Evolutionary conservation across 2,329 filamentous ascomycete genomes (phyloP).

Genomic region (Ceratocystis colombiana): DNA sequence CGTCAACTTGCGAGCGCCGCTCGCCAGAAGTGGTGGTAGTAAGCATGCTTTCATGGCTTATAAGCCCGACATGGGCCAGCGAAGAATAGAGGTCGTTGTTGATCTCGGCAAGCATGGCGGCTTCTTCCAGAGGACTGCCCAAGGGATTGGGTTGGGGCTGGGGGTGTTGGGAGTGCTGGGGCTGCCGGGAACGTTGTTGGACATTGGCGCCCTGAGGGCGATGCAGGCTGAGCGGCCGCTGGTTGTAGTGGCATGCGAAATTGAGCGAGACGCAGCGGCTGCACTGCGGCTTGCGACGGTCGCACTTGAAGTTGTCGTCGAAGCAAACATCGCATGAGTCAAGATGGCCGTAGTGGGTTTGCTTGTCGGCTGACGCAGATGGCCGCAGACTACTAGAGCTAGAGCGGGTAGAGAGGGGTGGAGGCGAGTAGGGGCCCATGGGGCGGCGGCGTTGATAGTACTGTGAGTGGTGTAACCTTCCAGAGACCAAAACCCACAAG

Average conservation of each 20-base stretch:
- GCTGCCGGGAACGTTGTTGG: background rate
- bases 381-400: conserved; percentile 9
- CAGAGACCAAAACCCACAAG: conserved; percentile 70
- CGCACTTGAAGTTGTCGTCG: conserved; percentile 3
- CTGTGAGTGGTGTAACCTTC: conserved; percentile 53
- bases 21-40: background rate
- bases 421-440: conserved; percentile 1
- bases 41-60: background rate
- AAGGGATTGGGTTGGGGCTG: background rate
- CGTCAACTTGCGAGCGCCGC: background rate
- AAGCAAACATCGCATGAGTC: conserved; percentile 12
- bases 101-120: conserved; percentile 2
- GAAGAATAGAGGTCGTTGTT: conserved; percentile 8
- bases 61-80: background rate
- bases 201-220: background rate
- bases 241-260: conserved; percentile 6
- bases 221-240: background rate
- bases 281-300: conserved; percentile 9
- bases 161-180: background rate
- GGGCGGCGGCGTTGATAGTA: background rate
- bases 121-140: background rate
- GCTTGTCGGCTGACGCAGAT: background rate
- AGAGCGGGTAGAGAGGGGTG: conserved; percentile 11
- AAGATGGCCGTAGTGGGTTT: background rate
- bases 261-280: conserved; percentile 11